Percentiles rank a stretch among this genome's conserved stretches.
phyloP scores from a whole-genome alignment of 208 protist species.

The Wallacemonas rigidus region DNA sequence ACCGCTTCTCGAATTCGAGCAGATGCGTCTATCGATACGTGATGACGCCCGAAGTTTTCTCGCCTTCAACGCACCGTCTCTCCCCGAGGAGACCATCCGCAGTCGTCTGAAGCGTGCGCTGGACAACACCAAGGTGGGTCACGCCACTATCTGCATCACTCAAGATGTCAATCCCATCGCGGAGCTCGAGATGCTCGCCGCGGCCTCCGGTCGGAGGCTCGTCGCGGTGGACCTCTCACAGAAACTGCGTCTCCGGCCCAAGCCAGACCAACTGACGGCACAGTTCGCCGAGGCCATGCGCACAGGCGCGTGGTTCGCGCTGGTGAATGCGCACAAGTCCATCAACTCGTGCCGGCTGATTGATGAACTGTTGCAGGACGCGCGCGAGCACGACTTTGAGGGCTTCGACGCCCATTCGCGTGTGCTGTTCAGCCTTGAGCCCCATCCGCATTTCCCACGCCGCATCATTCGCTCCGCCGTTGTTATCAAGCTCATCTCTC shows the following conservation, averaged over 20 bases:
- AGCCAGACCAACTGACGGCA: slow-evolving; percentile 50
- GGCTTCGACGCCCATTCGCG: slow-evolving; percentile 52
- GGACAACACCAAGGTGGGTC: slow-evolving; percentile 40
- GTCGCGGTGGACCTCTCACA: slow-evolving; percentile 64
- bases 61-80: neutral
- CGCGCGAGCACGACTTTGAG: slow-evolving; percentile 50
- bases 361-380: slow-evolving; percentile 66
- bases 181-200: slow-evolving; percentile 77
- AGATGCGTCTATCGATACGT: slow-evolving; percentile 53
- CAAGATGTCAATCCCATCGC: slow-evolving; percentile 83
- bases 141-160: slow-evolving; percentile 73
- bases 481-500: slow-evolving; percentile 57
- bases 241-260: slow-evolving; percentile 76
- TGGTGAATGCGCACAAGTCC: slow-evolving; percentile 85
- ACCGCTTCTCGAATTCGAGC: slow-evolving; percentile 73
- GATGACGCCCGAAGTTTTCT: slow-evolving; percentile 23
- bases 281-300: slow-evolving; percentile 69
- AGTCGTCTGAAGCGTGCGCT: slow-evolving; percentile 46
- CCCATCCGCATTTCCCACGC: slow-evolving; percentile 81
- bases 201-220: slow-evolving; percentile 31
- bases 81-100: slow-evolving; percentile 23
- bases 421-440: slow-evolving; percentile 74
- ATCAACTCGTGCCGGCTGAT: slow-evolving; percentile 71
- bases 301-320: slow-evolving; percentile 67
- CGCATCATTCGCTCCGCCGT: slow-evolving; percentile 54